Evolutionary conservation across 2,329 filamentous ascomycete species (phyloP).

Genomic region (Penicillium brasilianum): DNA sequence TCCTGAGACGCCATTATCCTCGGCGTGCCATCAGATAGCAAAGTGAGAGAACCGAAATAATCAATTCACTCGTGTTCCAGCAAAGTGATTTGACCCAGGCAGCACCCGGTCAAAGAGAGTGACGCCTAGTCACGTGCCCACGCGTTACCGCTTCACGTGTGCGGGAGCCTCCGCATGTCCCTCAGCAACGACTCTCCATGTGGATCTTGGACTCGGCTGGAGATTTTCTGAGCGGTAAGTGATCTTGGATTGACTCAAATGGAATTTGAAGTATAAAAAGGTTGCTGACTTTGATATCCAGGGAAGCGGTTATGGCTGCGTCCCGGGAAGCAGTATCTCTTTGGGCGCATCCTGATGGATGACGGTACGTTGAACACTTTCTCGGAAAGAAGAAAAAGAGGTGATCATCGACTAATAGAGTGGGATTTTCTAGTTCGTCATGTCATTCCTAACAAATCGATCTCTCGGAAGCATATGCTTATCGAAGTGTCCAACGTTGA

Average conservation of each 20-base stretch:
- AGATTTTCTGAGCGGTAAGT: conserved; percentile 52
- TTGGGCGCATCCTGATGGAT: conserved; percentile 73
- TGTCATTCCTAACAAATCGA: conserved; percentile 76
- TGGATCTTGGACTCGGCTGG: conserved; percentile 66
- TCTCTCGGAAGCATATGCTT: conserved; percentile 86
- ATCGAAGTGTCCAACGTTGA: conserved; percentile 71
- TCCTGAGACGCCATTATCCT: conserved; percentile 31
- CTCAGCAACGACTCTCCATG: conserved; percentile 51
- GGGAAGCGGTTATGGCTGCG: conserved; percentile 80
- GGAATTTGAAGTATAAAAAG: conserved; percentile 21
- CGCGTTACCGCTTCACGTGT: conserved; percentile 37
- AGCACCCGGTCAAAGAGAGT: conserved; percentile 26
- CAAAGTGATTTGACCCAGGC: conserved; percentile 24
- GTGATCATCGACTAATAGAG: conserved; percentile 6
- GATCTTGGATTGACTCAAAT: neutral
- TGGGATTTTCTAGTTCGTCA: conserved; percentile 60
- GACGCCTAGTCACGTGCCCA: conserved; percentile 42
- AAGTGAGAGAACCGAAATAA: conserved; percentile 15
- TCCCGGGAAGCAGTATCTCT: conserved; percentile 82
- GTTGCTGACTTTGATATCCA: conserved; percentile 39
- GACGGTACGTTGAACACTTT: conserved; percentile 56
- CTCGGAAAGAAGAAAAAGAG: neutral
- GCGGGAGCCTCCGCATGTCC: conserved; percentile 14
- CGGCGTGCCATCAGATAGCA: conserved; percentile 16
- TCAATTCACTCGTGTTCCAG: neutral